Percentiles rank a stretch among this genome's conserved stretches.
phyloP scores from a whole-genome alignment of 73 alveolate species.

The Paramecium biaurelia region DNA sequence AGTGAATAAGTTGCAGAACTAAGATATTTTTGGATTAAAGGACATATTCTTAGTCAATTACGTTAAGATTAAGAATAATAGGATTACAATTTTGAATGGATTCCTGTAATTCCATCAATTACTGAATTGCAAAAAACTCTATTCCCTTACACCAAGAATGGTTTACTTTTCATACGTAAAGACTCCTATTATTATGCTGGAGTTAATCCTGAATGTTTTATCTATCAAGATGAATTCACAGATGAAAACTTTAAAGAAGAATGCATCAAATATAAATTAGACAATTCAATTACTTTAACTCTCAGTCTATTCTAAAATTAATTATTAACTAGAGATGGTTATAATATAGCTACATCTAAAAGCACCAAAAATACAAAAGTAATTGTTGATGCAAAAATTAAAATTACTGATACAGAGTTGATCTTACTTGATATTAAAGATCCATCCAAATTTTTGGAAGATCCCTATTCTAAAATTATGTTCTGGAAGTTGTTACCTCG shows the following conservation, averaged over 20 bases:
- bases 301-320: neutral
- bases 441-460: conserved; percentile 17
- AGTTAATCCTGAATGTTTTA: conserved; percentile 9
- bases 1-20: conserved; percentile 36
- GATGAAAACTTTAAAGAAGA: neutral
- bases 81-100: conserved; percentile 16
- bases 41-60: neutral
- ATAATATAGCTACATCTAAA: neutral
- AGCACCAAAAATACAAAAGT: neutral
- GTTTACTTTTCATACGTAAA: neutral
- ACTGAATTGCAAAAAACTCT: neutral
- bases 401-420: neutral
- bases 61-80: neutral
- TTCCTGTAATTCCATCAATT: neutral
- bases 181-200: conserved; percentile 25
- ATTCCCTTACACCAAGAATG: neutral
- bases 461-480: neutral
- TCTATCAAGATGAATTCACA: conserved; percentile 3
- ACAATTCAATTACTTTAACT: neutral
- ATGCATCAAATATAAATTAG: neutral
- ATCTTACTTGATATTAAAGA: neutral
- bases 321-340: conserved; percentile 15
- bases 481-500: conserved; percentile 11
- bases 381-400: neutral
- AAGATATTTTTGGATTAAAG: conserved; percentile 20